Evolutionary conservation across 208 protist species (phyloP).

Genomic region (Crithidia fasciculata): DNA sequence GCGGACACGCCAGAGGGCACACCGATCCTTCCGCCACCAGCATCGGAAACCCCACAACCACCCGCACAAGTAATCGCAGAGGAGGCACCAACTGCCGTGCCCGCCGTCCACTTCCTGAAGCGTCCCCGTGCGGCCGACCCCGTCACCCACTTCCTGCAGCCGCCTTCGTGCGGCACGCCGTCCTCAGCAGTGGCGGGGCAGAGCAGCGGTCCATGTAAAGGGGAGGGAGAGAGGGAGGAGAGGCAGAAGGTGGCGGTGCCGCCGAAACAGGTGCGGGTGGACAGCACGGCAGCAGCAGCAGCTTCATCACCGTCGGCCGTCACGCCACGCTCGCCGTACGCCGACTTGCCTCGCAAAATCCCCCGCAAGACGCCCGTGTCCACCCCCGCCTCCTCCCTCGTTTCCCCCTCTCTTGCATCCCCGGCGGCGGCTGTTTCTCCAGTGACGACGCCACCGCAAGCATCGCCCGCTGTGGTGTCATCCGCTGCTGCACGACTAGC

Average conservation of each 20-base stretch:
- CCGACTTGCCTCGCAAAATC: conserved; percentile 28
- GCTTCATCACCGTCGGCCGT: not conserved
- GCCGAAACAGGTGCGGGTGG: conserved; percentile 21
- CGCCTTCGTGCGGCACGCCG: not conserved
- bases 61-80: no score
- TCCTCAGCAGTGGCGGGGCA: not conserved
- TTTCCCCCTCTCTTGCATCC: conserved; percentile 13
- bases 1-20: not conserved
- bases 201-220: not conserved
- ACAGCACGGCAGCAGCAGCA: not conserved
- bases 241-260: not conserved
- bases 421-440: conserved; percentile 8
- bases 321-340: conserved; percentile 33
- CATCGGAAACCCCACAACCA: not conserved
- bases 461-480: not conserved
- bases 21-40: not conserved
- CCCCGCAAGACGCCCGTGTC: conserved; percentile 44
- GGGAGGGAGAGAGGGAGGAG: no score
- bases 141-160: conserved; percentile 29
- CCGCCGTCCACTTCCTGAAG: conserved; percentile 22
- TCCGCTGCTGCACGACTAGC: conserved; percentile 13
- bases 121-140: conserved; percentile 37
- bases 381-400: conserved; percentile 30
- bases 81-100: not conserved
- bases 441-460: not conserved